Base-by-base conservation (phyloP, 2,329 filamentous ascomycete species). In the Alternaria burnsii region DNA sequence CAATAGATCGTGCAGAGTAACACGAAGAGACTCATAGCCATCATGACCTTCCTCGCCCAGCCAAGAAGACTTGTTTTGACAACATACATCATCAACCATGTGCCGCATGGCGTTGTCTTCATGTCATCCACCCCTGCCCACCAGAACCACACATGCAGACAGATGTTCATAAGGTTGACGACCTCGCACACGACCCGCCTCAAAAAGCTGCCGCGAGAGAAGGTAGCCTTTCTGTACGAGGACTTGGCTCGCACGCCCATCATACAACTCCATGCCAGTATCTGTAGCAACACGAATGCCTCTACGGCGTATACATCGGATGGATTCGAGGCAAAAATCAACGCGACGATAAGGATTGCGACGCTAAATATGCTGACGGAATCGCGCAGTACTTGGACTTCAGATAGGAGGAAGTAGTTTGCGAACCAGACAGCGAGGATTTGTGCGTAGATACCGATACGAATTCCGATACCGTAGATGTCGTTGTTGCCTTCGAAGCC, bases 401-500 rank as follows among this genome's bases (percentile, higher is more conserved):
- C 41, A 9, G 41, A 43, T 7, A 43, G 14, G 42, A 68, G 52
- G 48, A 74, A 76, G 56, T 71, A 73, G 24, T 71, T 72, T 20
- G 71, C 50, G 56, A 73, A 65, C 66, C 63, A 76, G 12, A 74
- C 68, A 5, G 73, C 65, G 22, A 74, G 41, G 16, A 58, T 67
- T 61, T 76, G 71, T 9, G 67, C 48, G 56, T 75, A 74, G 46
- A 44, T 44, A 11, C 42, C 42, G 42, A 44, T 44, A 9, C 42
- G 20, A 9, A 44, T 74, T 2, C 71, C 71, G n/a, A 67, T 59
- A 22, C 72, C 73, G 41, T 68, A 74, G 51, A 74, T 62, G 40
- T 75, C 72, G 11, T 74, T 69, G 63, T 81, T 89, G 75, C 86
- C 46, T 20, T 48, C 18, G 46, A 48, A 48, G 18, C 58, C 57